Conservation (phyloP, 2,329 filamentous ascomycete genomes). For the Corynespora cassiicola region DNA sequence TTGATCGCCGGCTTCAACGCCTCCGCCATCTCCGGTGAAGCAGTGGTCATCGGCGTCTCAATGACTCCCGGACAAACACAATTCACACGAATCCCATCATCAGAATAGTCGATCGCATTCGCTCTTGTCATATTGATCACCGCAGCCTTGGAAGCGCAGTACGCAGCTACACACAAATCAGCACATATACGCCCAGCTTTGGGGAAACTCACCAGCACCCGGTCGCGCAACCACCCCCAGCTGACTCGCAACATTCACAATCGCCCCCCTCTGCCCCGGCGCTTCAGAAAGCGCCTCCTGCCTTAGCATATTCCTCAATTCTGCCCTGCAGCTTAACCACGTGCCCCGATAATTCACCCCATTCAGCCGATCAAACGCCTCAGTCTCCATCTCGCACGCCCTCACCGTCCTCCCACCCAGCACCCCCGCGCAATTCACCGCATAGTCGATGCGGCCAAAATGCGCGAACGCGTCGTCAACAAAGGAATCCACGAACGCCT, state of each 20-base stretch:
- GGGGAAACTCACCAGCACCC: conserved; percentile 24
- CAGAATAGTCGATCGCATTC: conserved; percentile 64
- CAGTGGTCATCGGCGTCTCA: conserved; percentile 46
- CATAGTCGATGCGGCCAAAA: conserved; percentile 62
- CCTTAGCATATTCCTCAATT: conserved; percentile 58
- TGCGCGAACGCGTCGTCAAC: conserved; percentile 33
- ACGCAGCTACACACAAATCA: conserved; percentile 52
- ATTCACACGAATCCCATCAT: conserved; percentile 61
- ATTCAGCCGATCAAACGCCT: conserved; percentile 61
- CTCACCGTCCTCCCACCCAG: conserved; percentile 48
- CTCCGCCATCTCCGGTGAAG: conserved; percentile 37
- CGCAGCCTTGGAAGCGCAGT: conserved; percentile 65
- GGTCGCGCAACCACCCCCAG: conserved; percentile 50
- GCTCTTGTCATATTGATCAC: conserved; percentile 64
- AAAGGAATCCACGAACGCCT: conserved; percentile 54
- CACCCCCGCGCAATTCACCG: conserved; percentile 63
- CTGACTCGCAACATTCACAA: conserved; percentile 63
- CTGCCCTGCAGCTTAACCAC: conserved; percentile 61
- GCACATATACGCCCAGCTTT: background rate
- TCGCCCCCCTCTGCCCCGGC: conserved; percentile 48
- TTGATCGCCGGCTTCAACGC: conserved; percentile 46
- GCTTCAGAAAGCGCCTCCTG: conserved; percentile 56
- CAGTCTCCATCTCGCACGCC: conserved; percentile 55
- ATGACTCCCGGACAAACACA: conserved; percentile 63
- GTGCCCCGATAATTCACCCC: conserved; percentile 65